phyloP scores from a whole-genome alignment of 768 basidiomycete species.

The Lactarius sanguifluus region DNA sequence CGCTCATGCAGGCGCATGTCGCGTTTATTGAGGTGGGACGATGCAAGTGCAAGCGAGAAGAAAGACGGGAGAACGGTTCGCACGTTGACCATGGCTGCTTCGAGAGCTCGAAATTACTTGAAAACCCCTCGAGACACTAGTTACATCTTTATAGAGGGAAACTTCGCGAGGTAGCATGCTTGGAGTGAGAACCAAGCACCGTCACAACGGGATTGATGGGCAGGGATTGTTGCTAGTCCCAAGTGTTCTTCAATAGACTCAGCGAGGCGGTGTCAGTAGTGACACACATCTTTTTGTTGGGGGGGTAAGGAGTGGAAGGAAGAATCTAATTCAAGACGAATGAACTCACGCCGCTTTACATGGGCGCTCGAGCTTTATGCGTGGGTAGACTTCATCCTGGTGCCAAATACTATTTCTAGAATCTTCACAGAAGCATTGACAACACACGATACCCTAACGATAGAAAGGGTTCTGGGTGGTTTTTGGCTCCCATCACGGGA shows the following conservation, averaged over 20 bases:
- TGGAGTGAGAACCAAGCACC: not conserved
- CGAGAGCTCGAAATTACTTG: not conserved
- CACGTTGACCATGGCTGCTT: not conserved
- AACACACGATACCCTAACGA: no score
- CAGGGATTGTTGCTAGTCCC: not conserved
- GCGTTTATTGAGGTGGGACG: not conserved
- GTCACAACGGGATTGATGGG: not conserved
- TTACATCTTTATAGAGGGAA: not conserved
- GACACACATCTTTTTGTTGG: not conserved
- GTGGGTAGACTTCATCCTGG: no score
- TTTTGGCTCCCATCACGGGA: no score
- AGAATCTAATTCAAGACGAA: no score
- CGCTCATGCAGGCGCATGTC: slow-evolving; percentile 17
- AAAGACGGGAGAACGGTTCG: not conserved
- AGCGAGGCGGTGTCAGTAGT: not conserved
- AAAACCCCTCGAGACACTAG: not conserved
- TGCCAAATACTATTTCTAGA: no score
- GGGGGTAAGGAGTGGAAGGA: no score
- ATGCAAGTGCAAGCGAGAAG: not conserved
- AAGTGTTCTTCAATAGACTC: not conserved
- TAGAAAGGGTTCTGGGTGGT: no score
- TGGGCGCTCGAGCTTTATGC: no score
- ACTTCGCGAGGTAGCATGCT: not conserved
- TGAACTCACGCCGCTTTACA: no score
- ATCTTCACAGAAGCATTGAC: no score